Evolutionary conservation across 176 grass and related monocot genomes (phyloP), one percentile per base, ranked within the genome.

Genomic region (Tuctoria greenei): DNA sequence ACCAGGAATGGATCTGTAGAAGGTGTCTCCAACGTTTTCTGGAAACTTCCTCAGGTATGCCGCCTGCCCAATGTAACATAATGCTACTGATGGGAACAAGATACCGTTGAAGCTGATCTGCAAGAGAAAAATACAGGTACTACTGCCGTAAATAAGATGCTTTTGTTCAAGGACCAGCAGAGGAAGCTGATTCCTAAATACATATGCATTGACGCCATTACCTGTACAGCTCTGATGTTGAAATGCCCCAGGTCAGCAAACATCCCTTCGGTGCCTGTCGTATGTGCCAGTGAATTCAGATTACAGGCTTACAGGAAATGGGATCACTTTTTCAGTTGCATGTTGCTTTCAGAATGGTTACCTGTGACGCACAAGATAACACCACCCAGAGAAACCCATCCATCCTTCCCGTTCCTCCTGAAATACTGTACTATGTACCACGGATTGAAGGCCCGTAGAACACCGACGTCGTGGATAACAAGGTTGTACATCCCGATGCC

Each of bases 211-310:
- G 20, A 18, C 49, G 28, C 28, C 68, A 57, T 73, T 82, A 93
- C 88, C 86, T 89, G 88, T 80, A 97, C 88, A 36, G 91, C 85
- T 67, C 72, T 80, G 75, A 93, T 81, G 62, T 85, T 91, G 86
- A 97, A 97, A 73, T 97, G 94, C 4, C 93, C 84, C 56, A 97
- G 78, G 72, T 97, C 91, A 64, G 94, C 94, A 87, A 85, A 93
- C 86, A 97, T 87, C 7, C 88, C 91, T 84, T 97, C 94, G 9
- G 90, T 93, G 55, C 93, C 88, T 97, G 74, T 86, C 59, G 9
- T 46, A 67, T 59, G 61, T 45, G 76, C 59, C 52, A 54, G 3
- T 0, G 9, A 18, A 69, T 81, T 82, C 41, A 73, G 73, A 75
- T 64, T 43, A 23, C 72, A 64, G 35, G 1, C 58, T 75, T 43